Base-by-base conservation (phyloP, 2,329 filamentous ascomycete species). In the Ascochyta viciae-villosae region DNA sequence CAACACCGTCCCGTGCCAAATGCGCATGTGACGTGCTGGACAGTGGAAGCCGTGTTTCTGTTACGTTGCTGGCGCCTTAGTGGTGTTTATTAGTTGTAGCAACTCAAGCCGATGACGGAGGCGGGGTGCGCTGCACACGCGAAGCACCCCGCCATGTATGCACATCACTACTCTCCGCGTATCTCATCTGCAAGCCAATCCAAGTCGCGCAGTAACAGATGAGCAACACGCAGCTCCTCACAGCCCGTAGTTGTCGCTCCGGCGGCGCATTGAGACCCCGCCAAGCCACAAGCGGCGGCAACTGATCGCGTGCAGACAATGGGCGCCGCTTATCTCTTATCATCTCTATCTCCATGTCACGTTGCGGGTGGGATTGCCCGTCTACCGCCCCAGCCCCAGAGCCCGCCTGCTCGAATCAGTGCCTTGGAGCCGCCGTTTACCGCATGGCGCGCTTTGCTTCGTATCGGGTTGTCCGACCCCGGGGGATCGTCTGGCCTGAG, bases 41-140 rank as follows among this genome's bases (percentile, higher is more conserved):
- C 29, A 31, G 29, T 12, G 31, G 23, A 26, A 19, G 46, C 33
- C 24, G 42, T 56, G 60, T 66, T 70, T 68, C 60, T 63, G 60
- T 69, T 68, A 69, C 62, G 66, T 70, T 62, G 65, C 46, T 48
- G 41, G 46, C 40, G 52, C 43, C 31, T 70, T 67, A 67, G 67
- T 66, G 59, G 59, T 56, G 35, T 31, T 53, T 61, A 63, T 62
- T 67, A 61, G 56, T 61, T 62, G 57, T 42, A 23, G 45, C 31
- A 13, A 38, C 22, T 6, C 6, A 22, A 37, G 42, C 58, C 63
- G 66, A 69, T 62, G 60, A 61, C 62, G 67, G 63, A 66, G 58
- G 50, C 48, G 55, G 58, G 58, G 37, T 49, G 47, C 4, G 12
- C 19, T 29, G 24, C 52, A 34, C 41, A 45, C 29, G 10, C 24